These are phyloP conservation scores for Suaeda aralocaspica DNA, from an alignment of 148 eudicot species.

Conservation along the genomic window DNA sequence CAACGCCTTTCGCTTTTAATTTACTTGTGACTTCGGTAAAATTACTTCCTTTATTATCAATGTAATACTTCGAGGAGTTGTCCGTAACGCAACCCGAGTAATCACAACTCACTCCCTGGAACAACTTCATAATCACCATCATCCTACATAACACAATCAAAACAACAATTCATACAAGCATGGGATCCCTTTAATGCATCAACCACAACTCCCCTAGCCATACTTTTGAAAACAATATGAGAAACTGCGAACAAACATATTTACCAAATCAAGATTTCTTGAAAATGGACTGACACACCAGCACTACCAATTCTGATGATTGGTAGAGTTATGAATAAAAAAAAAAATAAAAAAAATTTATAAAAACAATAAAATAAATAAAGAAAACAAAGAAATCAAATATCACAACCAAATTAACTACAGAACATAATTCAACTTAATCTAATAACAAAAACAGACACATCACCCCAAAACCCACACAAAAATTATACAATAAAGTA, in stretches of 20 bases:
- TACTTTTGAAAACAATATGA: background rate
- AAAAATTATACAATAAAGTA: no score
- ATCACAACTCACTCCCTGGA: constrained; percentile 82
- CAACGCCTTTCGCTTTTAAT: constrained; percentile 91
- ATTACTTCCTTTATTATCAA: constrained; percentile 65
- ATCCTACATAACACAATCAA: constrained; percentile 47
- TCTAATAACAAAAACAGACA: no score
- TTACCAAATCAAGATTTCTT: constrained; percentile 90
- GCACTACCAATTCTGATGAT: constrained; percentile 93
- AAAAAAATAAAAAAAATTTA: no score
- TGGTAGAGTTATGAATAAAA: constrained; percentile 90
- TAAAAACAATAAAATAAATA: no score
- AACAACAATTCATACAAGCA: background rate
- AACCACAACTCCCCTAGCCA: no score
- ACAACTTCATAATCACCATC: constrained; percentile 84
- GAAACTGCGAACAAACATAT: background rate
- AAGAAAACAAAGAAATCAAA: no score
- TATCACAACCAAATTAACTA: no score
- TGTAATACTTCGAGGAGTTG: constrained; percentile 84
- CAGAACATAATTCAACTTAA: no score
- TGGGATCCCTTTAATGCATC: no score
- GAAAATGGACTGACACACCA: constrained; percentile 92
- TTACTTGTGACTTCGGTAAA: constrained; percentile 89
- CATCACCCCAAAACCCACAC: no score
- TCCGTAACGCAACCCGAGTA: constrained; percentile 87